These are phyloP conservation scores for Venturia nashicola DNA, from an alignment of 2,329 filamentous ascomycete genomes.

Conservation along the genomic window DNA sequence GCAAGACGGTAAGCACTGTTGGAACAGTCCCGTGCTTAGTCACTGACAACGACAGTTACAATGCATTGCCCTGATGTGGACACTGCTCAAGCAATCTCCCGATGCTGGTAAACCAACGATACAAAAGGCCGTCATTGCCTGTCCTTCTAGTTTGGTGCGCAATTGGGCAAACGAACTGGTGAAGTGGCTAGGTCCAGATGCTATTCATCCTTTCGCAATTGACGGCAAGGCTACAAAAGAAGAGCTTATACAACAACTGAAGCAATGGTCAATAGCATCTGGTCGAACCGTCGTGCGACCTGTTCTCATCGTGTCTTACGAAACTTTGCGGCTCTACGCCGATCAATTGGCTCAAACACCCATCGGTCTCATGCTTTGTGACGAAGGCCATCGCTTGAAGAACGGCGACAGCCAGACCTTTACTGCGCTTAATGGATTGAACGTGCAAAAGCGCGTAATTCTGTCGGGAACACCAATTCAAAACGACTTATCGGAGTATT, in stretches of 20 bases:
- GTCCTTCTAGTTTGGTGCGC: slow-evolving; percentile 86
- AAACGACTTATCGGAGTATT: slow-evolving; percentile 97
- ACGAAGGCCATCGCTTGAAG: slow-evolving; percentile 92
- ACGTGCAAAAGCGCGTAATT: slow-evolving; percentile 85
- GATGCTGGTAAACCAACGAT: slow-evolving; percentile 91
- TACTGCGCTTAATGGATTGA: slow-evolving; percentile 75
- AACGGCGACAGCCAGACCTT: slow-evolving; percentile 96
- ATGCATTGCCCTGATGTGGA: slow-evolving; percentile 96
- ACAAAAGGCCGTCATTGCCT: slow-evolving; percentile 93
- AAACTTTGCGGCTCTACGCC: slow-evolving; percentile 82
- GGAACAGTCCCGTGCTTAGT: slow-evolving; percentile 22
- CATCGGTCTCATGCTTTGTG: slow-evolving; percentile 87
- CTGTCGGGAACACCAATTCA: slow-evolving; percentile 95
- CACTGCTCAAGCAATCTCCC: slow-evolving; percentile 84
- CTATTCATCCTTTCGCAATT: slow-evolving; percentile 85
- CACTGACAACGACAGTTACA: slow-evolving; percentile 41
- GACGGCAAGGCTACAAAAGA: slow-evolving; percentile 95
- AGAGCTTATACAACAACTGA: slow-evolving; percentile 77
- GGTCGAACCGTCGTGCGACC: slow-evolving; percentile 84
- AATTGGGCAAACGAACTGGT: slow-evolving; percentile 97
- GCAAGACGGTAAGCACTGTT: slow-evolving; percentile 52
- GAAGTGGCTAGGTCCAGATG: slow-evolving; percentile 91
- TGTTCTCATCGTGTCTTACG: slow-evolving; percentile 95
- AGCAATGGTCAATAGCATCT: slow-evolving; percentile 86
- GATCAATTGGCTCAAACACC: slow-evolving; percentile 81